Evolutionary conservation across 176 grass and related monocot genomes (phyloP), one percentile per base, ranked within the genome.

Genomic region (Musa troglodytarum): DNA sequence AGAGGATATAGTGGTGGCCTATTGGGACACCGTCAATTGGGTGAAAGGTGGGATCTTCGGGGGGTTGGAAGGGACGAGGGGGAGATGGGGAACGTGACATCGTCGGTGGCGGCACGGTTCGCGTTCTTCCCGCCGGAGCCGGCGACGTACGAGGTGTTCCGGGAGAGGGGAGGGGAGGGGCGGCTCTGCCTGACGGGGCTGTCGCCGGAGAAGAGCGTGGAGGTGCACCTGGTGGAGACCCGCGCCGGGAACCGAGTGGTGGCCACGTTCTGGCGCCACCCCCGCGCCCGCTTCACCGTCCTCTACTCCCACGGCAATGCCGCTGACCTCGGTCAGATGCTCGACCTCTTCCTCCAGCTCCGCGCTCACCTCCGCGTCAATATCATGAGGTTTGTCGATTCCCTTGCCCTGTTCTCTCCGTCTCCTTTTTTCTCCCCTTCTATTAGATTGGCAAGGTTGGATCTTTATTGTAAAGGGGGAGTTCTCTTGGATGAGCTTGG

Each of bases 41-140:
- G 13, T 9, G 12, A 68, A 68, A 68, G 65, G 65, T 68, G 65
- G 65, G 13, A 68, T 49, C 16, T 68, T 68, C 19, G 16, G 11
- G 15, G 17, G 6, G 8, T 62, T 62, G 17, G 25, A 16, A 8
- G 64, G 49, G 53, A 13, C 15, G 66, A 76, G 11, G 68, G 19
- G 51, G 75, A 22, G 72, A 97, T 97, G 94, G 94, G 94, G 80
- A 97, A 97, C 84, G 86, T 93, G 76, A 93, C 94, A 67, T 87
- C 90, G 74, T 97, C 94, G 72, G 94, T 97, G 50, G 94, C 94
- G 75, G 94, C 94, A 80, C 81, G 79, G 78, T 87, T 97, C 63
- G 90, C 94, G 24, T 97, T 97, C 83, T 97, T 97, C 82, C 94
- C 94, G 78, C 94, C 90, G 72, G 94, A 93, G 84, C 94, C 94